Percentiles rank a stretch among this genome's conserved stretches.
phyloP scores from a whole-genome alignment of 192 early-diverging fungal genomes.

The Funneliformis geosporum region DNA sequence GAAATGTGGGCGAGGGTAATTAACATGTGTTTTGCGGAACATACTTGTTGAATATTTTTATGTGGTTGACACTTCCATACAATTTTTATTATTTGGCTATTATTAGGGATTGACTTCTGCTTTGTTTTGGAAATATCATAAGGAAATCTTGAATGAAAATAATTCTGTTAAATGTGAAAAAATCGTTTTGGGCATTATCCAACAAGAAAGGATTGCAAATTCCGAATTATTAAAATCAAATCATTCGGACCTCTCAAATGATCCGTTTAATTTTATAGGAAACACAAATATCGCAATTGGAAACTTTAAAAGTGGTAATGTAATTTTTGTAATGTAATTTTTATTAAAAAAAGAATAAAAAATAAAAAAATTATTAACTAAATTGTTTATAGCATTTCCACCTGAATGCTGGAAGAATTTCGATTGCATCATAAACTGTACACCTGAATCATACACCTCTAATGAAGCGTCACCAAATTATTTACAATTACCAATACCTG shows the following conservation, averaged over 20 bases:
- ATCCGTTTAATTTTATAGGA: slow-evolving; percentile 55
- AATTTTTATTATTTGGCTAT: slow-evolving; percentile 9
- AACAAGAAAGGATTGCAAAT: background rate
- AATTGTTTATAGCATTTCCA: slow-evolving; percentile 32
- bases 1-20: slow-evolving; percentile 74
- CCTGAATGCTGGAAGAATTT: slow-evolving; percentile 66
- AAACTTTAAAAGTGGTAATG: slow-evolving; percentile 43
- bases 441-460: slow-evolving; percentile 37
- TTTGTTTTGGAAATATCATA: slow-evolving; percentile 66
- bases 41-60: no score
- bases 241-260: slow-evolving; percentile 5
- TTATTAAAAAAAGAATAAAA: background rate
- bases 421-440: slow-evolving; percentile 84
- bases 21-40: background rate
- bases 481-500: slow-evolving; percentile 75
- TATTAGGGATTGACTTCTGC: slow-evolving; percentile 57
- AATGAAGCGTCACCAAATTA: slow-evolving; percentile 39
- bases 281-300: slow-evolving; percentile 68
- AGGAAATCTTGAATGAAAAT: slow-evolving; percentile 36
- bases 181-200: slow-evolving; percentile 41
- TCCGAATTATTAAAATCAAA: slow-evolving; percentile 5
- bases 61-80: background rate
- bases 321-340: background rate
- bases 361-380: background rate
- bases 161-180: slow-evolving; percentile 42